These are phyloP conservation scores for Xerocomus brunneocitrinus DNA, from an alignment of 768 basidiomycete species.

Conservation along the genomic window DNA sequence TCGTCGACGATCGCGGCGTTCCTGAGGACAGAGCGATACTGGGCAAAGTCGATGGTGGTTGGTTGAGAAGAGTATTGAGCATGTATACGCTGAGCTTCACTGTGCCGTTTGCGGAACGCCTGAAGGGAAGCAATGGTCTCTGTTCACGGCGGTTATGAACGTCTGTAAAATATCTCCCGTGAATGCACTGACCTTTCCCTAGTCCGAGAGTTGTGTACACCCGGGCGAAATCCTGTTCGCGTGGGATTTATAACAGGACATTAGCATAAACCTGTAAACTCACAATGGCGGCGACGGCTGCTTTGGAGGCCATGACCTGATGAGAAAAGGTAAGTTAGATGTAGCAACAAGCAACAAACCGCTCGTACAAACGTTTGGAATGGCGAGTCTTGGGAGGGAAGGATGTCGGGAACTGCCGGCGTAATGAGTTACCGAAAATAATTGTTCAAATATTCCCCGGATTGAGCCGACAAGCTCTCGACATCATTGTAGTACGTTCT, in stretches of 20 bases:
- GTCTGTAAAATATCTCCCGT: neutral
- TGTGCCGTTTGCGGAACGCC: conserved; percentile 94
- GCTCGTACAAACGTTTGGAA: conserved; percentile 17
- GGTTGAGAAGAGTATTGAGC: conserved; percentile 62
- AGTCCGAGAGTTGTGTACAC: conserved; percentile 79
- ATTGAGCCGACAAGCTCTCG: too few relatives aligned
- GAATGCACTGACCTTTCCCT: conserved; percentile 62
- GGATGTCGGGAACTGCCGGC: conserved; percentile 29
- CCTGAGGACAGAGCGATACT: conserved; percentile 90
- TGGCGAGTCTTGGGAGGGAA: conserved; percentile 10
- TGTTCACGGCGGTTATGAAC: conserved; percentile 28
- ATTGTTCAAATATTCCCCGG: neutral
- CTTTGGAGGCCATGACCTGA: conserved; percentile 63
- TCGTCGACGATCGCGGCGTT: conserved; percentile 90
- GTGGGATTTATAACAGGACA: conserved; percentile 3
- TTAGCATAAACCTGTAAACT: conserved; percentile 19
- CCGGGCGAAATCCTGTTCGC: conserved; percentile 71
- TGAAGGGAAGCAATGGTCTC: conserved; percentile 89
- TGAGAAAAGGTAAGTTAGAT: neutral
- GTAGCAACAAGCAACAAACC: conserved; percentile 1
- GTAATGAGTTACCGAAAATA: conserved; percentile 4
- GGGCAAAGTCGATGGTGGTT: conserved; percentile 81
- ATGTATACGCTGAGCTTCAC: conserved; percentile 76
- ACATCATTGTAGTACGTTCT: neutral
- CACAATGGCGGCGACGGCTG: conserved; percentile 63